Evolutionary conservation across 192 early-diverging fungal genomes (phyloP).

Genomic region (Phycomyces nitens): DNA sequence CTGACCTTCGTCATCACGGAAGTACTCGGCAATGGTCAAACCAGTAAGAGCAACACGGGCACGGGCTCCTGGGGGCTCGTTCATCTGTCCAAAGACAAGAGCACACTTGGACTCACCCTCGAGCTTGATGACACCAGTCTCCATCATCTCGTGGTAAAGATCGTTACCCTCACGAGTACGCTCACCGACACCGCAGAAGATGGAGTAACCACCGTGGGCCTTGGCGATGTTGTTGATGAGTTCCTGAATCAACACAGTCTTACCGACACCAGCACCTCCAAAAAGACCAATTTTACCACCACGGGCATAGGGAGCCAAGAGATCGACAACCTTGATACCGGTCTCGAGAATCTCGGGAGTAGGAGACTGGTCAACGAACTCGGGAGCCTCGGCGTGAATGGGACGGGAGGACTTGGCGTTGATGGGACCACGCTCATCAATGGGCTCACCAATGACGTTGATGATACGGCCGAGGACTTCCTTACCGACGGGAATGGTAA

Average conservation of each 20-base stretch:
- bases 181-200: slow-evolving; percentile 98
- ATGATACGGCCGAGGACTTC: slow-evolving; percentile 98
- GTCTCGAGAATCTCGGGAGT: slow-evolving; percentile 94
- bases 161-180: slow-evolving; percentile 99
- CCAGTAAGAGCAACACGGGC: slow-evolving; percentile 98
- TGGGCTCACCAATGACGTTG: slow-evolving; percentile 99
- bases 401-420: slow-evolving; percentile 80
- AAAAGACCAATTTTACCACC: slow-evolving; percentile 99
- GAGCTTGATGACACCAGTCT: slow-evolving; percentile 90
- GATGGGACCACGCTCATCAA: slow-evolving; percentile 97
- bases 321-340: slow-evolving; percentile 98
- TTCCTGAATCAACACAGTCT: slow-evolving; percentile 99
- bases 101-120: slow-evolving; percentile 93
- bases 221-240: slow-evolving; percentile 99
- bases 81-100: slow-evolving; percentile 98
- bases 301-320: slow-evolving; percentile 95
- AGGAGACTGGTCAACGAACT: slow-evolving; percentile 94
- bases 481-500: slow-evolving; percentile 89
- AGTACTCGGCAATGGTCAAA: slow-evolving; percentile 98
- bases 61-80: slow-evolving; percentile 99
- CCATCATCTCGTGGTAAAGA: slow-evolving; percentile 54
- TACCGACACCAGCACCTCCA: slow-evolving; percentile 99
- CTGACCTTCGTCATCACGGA: slow-evolving; percentile 99
- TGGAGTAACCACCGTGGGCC: slow-evolving; percentile 98
- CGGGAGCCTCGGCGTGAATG: slow-evolving; percentile 90